Conservation (phyloP, 768 basidiomycete species). For the Tubosaeta sp. region DNA sequence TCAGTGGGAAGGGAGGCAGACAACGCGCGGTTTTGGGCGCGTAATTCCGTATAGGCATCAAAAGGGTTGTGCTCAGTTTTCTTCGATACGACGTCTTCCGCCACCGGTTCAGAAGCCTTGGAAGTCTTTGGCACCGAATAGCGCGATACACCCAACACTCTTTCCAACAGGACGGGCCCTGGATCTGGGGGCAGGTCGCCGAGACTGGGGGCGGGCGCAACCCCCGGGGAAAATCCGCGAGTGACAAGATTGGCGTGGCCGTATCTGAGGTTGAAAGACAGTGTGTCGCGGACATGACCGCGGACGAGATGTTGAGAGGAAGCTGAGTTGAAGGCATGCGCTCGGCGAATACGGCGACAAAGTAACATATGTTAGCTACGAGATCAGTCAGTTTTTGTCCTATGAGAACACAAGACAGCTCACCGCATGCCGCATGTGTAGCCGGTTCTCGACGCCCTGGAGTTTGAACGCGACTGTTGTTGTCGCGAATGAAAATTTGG, state of each 20-base stretch:
- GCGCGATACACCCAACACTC: conserved; percentile 25
- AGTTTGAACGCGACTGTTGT: conserved; percentile 21
- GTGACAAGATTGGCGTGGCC: conserved; percentile 12
- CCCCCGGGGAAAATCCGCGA: conserved; percentile 12
- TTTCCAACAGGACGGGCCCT: conserved; percentile 21
- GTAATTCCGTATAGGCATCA: conserved; percentile 26
- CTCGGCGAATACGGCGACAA: conserved; percentile 58
- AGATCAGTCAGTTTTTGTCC: not conserved
- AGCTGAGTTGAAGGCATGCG: conserved; percentile 35
- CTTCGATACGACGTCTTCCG: conserved; percentile 6
- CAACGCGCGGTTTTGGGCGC: conserved; percentile 20
- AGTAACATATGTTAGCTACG: conserved; percentile 74
- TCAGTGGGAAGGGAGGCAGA: conserved; percentile 23
- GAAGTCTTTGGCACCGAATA: conserved; percentile 21
- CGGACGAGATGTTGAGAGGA: conserved; percentile 20
- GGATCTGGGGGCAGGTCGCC: conserved; percentile 2
- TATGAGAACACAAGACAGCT: conserved; percentile 10
- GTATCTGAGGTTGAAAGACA: conserved; percentile 6
- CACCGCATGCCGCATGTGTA: conserved; percentile 56
- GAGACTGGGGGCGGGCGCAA: not conserved
- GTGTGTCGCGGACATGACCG: conserved; percentile 15
- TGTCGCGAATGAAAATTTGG: conserved; percentile 27
- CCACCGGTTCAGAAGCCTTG: conserved; percentile 9
- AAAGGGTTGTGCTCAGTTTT: conserved; percentile 23
- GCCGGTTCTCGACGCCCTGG: conserved; percentile 23